A percentile compares a stretch with the other conserved stretches of the same genome.
Conservation (phyloP, 306 rosid species). For the Lathyrus tuberosus region DNA sequence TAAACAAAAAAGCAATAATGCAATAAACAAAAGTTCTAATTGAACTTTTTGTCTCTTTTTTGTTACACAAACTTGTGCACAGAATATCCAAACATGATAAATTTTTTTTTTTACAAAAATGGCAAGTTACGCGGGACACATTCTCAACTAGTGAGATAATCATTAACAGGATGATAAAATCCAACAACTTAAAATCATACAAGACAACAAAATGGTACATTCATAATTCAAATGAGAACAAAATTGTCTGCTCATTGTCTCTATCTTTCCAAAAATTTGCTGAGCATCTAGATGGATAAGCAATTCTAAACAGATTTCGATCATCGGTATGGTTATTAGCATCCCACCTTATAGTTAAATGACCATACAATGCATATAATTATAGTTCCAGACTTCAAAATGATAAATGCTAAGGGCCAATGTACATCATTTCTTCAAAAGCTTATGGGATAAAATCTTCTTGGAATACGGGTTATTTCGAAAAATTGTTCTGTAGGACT, state of each 20-base stretch:
- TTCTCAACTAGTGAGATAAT: slow-evolving; percentile 39
- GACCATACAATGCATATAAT: slow-evolving; percentile 35
- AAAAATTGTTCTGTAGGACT: slow-evolving; percentile 52
- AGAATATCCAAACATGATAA: too few relatives aligned
- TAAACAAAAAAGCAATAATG: too few relatives aligned
- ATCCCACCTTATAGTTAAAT: slow-evolving; percentile 46
- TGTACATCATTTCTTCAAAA: slow-evolving; percentile 59
- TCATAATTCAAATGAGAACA: slow-evolving; percentile 33
- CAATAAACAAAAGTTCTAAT: too few relatives aligned
- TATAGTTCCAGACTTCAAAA: slow-evolving; percentile 34
- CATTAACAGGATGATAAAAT: slow-evolving; percentile 38
- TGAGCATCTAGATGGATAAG: slow-evolving; percentile 36
- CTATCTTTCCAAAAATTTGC: slow-evolving; percentile 18
- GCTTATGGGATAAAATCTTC: slow-evolving; percentile 62
- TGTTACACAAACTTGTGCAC: too few relatives aligned
- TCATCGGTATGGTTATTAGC: slow-evolving; percentile 43
- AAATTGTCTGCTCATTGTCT: slow-evolving; percentile 34
- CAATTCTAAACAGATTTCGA: slow-evolving; percentile 22
- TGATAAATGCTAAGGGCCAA: slow-evolving; percentile 33
- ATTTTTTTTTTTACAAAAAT: not conserved
- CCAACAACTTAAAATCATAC: slow-evolving; percentile 36
- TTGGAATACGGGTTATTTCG: slow-evolving; percentile 64
- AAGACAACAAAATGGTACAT: slow-evolving; percentile 43
- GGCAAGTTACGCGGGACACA: slow-evolving; percentile 35
- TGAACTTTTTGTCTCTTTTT: too few relatives aligned